Conservation (phyloP, 192 early-diverging fungal genomes). For the Rhizoclosmatium sp. region DNA sequence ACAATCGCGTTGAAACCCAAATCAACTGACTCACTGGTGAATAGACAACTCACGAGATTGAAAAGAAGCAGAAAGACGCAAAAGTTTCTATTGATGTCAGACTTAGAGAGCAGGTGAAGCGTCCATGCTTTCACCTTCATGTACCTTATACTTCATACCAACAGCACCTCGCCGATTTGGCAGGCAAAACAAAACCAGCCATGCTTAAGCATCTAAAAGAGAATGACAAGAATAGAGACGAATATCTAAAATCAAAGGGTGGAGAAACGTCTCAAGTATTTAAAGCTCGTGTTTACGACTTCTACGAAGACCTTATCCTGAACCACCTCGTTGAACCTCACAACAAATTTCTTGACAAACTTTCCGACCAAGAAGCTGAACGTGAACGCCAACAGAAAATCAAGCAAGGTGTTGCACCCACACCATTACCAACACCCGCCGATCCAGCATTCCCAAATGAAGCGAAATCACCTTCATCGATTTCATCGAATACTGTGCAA, state of each 20-base stretch:
- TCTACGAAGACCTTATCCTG: constrained; percentile 55
- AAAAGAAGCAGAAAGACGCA: constrained; percentile 45
- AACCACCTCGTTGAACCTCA: constrained; percentile 52
- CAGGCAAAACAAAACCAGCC: constrained; percentile 50
- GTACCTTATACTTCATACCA: background rate
- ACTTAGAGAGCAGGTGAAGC: constrained; percentile 51
- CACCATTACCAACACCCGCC: background rate
- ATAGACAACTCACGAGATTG: constrained; percentile 55
- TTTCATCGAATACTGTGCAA: background rate
- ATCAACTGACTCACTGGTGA: constrained; percentile 3
- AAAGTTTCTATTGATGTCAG: constrained; percentile 43
- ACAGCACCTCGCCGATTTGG: constrained; percentile 53
- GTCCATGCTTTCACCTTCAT: background rate
- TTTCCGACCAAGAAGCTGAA: constrained; percentile 15
- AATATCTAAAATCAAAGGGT: constrained; percentile 43
- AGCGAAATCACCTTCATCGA: background rate
- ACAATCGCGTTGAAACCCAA: background rate
- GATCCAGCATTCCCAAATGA: background rate
- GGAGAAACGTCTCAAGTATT: constrained; percentile 49
- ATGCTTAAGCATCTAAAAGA: constrained; percentile 52
- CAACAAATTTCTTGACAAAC: constrained; percentile 35
- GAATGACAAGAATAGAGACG: constrained; percentile 49
- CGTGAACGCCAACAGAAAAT: constrained; percentile 1
- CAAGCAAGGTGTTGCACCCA: background rate
- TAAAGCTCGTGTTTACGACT: constrained; percentile 49